Evolutionary conservation across 2,329 filamentous ascomycete genomes (phyloP), one percentile per base, ranked within the genome.

Genomic region (Coniochaeta hoffmannii): DNA sequence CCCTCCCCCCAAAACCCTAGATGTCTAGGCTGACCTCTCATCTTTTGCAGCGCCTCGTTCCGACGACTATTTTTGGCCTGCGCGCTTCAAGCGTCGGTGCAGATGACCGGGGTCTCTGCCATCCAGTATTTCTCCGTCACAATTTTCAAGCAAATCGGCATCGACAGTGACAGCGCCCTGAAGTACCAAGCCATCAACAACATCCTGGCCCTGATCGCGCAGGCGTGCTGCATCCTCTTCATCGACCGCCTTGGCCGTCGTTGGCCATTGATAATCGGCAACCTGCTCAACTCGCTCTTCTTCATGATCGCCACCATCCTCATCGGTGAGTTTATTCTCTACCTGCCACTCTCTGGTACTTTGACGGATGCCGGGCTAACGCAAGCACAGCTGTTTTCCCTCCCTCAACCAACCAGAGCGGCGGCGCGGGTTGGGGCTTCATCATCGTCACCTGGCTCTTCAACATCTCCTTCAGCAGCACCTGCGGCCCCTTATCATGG

Each of bases 361-460:
- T 31, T 31, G 2, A 32, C n/a, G n/a, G n/a, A n/a, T n/a, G n/a
- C n/a, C n/a, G n/a, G n/a, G n/a, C 24, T 50, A 50, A 31, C 24
- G 24, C 4, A n/a, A 30, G 9, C 41, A n/a, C 24, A 69, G 68
- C 76, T 44, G 62, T 69, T 30, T 91, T 86, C 68, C 87, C 87
- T 1, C 81, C 87, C 1, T 73, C 77, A 2, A 69, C 68, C 50
- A 71, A 75, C 56, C 68, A 68, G 56, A 82, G 82, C 57, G 70
- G 49, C 49, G 28, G 26, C 17, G 49, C 49, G 22, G 49, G 49
- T n/a, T 51, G 49, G 49, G 87, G 82, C 1, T 93, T 92, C 69
- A 92, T 92, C 58, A 76, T 81, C 55, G 79, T 84, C 62, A 92
- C 88, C 1, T 92, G 88, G 88, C 67, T 89, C 1, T 92, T 89